phyloP scores from a whole-genome alignment of 2,329 filamentous ascomycete species.

The Neophaeococcomyces aloes region DNA sequence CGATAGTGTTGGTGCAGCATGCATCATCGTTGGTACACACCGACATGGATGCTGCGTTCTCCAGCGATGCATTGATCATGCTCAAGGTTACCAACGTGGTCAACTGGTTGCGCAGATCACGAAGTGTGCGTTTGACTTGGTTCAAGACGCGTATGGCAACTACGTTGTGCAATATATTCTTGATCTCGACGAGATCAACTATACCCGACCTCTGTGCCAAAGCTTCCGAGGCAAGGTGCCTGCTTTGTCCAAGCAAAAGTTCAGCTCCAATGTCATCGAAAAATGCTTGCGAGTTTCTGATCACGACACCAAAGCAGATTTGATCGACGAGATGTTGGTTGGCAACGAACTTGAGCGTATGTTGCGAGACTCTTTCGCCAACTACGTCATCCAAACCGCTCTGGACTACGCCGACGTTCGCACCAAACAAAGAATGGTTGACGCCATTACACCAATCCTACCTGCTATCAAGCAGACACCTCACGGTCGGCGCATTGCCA shows the following conservation, averaged over 20 bases:
- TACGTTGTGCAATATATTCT: slow-evolving; percentile 99
- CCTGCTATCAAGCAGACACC: slow-evolving; percentile 80
- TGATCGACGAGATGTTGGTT: slow-evolving; percentile 71
- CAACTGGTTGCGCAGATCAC: slow-evolving; percentile 83
- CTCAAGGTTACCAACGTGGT: slow-evolving; percentile 76
- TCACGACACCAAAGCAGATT: slow-evolving; percentile 60
- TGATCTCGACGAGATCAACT: slow-evolving; percentile 75
- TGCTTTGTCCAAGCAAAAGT: slow-evolving; percentile 84
- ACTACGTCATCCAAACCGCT: slow-evolving; percentile 96
- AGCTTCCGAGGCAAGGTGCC: slow-evolving; percentile 65
- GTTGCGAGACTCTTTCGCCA: slow-evolving; percentile 85
- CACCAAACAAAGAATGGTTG: slow-evolving; percentile 65
- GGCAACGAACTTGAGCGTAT: slow-evolving; percentile 75
- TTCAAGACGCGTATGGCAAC: slow-evolving; percentile 96
- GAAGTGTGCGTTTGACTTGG: slow-evolving; percentile 71
- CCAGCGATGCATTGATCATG: slow-evolving; percentile 96
- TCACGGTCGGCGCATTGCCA: slow-evolving; percentile 85
- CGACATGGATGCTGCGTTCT: slow-evolving; percentile 96
- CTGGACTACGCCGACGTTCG: slow-evolving; percentile 70
- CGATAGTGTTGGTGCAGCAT: slow-evolving; percentile 77
- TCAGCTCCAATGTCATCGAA: slow-evolving; percentile 98
- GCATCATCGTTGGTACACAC: slow-evolving; percentile 86
- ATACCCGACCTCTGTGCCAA: slow-evolving; percentile 78
- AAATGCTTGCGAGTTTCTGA: slow-evolving; percentile 84
- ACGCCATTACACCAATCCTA: slow-evolving; percentile 74